Base-by-base conservation (phyloP, 1,284 basidiomycete species). In the Trametes polyzona region DNA sequence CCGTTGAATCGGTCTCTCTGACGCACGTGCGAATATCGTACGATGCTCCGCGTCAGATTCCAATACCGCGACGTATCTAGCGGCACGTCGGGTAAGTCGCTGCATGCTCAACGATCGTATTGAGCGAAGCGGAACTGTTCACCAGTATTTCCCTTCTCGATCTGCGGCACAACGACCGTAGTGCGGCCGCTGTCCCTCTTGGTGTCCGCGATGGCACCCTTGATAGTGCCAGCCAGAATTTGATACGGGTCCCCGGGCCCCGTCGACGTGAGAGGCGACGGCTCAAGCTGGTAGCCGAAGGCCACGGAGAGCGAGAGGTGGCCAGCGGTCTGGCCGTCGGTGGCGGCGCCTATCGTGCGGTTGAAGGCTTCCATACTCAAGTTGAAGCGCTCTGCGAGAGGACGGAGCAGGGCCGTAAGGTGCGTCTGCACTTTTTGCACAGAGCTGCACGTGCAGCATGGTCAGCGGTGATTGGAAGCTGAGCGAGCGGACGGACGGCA, bases 321-420 rank as follows among this genome's bases (percentile, higher is more conserved):
- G 1, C 79, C 69, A 1, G 47, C 50, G 26, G 40, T 21, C 4
- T 7, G 9, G 12, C 47, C 56, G 5, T 40, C 32, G 14, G 3
- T 26, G 11, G 57, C 64, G 24, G 61, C 58, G 9, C 53, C 58
- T n/a, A 70, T 42, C 9, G 52, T 53, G 10, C 48, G 47, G 2
- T 69, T 83, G 61, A 87, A 86, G 1, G 84, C 79, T 24, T 67
- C 75, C 55, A 84, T 76, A 0, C 80, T 78, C 30, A 90, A 73
- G 54, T 84, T 81, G 66, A 80, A 70, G 33, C 74, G 62, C 16
- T 58, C 56, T 1, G 82, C 83, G 42, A 84, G 66, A 1, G 77
- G 72, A n/a, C 57, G 59, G 32, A 87, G 64, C 21, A 81, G 62
- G 0, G 59, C 57, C 0, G 71, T 69, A 57, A 83, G 72, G 36